Base-by-base conservation (phyloP, 2,329 filamentous ascomycete species). In the Emericellopsis atlantica region DNA sequence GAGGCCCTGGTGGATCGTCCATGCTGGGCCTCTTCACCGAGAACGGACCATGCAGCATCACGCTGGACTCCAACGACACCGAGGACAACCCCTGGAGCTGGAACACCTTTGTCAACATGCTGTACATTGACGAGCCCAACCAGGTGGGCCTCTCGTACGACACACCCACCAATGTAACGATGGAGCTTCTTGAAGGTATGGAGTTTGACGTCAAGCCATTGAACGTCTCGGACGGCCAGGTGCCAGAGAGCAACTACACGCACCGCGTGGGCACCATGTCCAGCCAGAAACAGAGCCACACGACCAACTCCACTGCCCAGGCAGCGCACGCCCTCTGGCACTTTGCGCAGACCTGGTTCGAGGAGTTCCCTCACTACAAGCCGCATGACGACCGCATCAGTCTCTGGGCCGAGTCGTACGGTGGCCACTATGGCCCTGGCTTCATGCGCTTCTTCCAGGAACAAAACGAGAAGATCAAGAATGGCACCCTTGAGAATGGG, bases 131-230 rank as follows among this genome's bases (percentile, higher is more conserved):
- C 52, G 65, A 71, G 70, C 79, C 79, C 10, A 77, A 78, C 44
- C 79, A 84, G 54, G 73, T 84, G 32, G 74, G 76, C 33, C 77
- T 82, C 47, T 82, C 78, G 2, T 78, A 74, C 53, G 84, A 86
- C 51, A 67, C 66, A 16, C 60, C 68, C 14, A 76, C 71, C n/a
- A 83, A 85, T 51, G 70, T 72, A 21, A 76, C 77, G 6, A 54
- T 79, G 37, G 61, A 72, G 42, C 53, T 72, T 24, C 47, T 65
- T 33, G 59, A 54, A 2, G 66, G 72, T 46, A 72, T 63, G 61
- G 56, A 58, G 18, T 51, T 80, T 47, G 24, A 22, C 29, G 53
- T 74, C 18, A 41, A 43, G 9, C 47, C 54, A 12, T 49, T 54
- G 45, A 37, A 62, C 24, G 55, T 65, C 37, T 62, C 66, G 2